Conservation (phyloP, 106 monocot genomes). For the Dioscorea dumetorum region DNA sequence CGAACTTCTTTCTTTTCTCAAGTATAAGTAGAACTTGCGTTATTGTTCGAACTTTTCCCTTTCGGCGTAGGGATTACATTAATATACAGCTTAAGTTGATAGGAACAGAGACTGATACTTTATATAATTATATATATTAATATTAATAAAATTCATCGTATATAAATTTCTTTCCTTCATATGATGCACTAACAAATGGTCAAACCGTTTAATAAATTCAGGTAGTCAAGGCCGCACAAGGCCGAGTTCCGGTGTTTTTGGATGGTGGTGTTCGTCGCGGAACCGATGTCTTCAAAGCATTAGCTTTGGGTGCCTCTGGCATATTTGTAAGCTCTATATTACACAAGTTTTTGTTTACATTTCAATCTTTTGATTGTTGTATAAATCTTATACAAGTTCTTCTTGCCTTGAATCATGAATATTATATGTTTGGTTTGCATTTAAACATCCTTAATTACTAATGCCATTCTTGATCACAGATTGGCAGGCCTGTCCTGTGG, state of each 20-base stretch:
- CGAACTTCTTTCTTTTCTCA: too few relatives aligned
- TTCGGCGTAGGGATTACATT: too few relatives aligned
- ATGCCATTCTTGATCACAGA: too few relatives aligned
- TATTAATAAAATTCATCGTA: too few relatives aligned
- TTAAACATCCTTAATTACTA: too few relatives aligned
- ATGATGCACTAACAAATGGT: too few relatives aligned
- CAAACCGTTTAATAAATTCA: conserved; percentile 6
- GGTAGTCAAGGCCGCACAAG: conserved; percentile 62
- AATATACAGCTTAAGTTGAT: too few relatives aligned
- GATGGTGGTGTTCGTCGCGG: conserved; percentile 89
- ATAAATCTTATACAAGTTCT: neutral
- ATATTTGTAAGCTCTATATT: conserved; percentile 64
- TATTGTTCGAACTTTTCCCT: too few relatives aligned
- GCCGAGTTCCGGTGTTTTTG: conserved; percentile 70
- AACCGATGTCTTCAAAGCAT: conserved; percentile 91
- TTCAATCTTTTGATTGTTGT: neutral
- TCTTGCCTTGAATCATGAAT: neutral
- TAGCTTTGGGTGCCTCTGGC: conserved; percentile 84
- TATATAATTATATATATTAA: too few relatives aligned
- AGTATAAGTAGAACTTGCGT: too few relatives aligned
- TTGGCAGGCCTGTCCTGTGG: conserved; percentile 85
- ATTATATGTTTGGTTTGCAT: neutral
- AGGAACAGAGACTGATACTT: too few relatives aligned
- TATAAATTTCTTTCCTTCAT: too few relatives aligned
- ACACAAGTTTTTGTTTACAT: neutral